Evolutionary conservation across 257 asterid species (phyloP).

Genomic region (Gardenia jasminoides): DNA sequence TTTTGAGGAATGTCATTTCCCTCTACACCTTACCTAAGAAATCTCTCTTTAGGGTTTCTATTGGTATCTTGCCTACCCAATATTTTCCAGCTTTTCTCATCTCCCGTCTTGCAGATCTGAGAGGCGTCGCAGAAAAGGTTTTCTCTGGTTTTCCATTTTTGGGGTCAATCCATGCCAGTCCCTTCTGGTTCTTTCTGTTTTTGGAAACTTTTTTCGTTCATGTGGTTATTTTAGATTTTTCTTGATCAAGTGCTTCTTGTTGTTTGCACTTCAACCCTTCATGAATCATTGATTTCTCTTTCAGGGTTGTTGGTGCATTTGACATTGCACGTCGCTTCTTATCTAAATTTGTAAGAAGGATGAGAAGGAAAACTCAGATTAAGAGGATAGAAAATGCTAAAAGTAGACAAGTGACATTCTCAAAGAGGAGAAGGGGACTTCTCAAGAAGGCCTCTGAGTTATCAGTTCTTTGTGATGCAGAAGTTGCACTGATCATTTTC

Average conservation of each 20-base stretch:
- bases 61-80: neutral
- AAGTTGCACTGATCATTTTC: slow-evolving; percentile 53
- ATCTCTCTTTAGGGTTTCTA: slow-evolving; percentile 27
- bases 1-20: neutral
- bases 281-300: neutral
- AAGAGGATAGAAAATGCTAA: slow-evolving; percentile 56
- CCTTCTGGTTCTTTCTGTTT: slow-evolving; percentile 22
- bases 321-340: neutral
- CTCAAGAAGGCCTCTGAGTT: slow-evolving; percentile 64
- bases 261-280: neutral
- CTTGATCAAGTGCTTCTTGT: neutral
- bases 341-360: slow-evolving; percentile 27
- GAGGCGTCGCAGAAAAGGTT: slow-evolving; percentile 5
- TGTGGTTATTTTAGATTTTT: neutral
- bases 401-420: slow-evolving; percentile 59
- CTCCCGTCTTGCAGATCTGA: slow-evolving; percentile 40
- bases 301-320: neutral
- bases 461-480: slow-evolving; percentile 66
- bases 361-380: slow-evolving; percentile 58
- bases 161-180: slow-evolving; percentile 19
- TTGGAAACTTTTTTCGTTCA: slow-evolving; percentile 14
- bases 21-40: neutral
- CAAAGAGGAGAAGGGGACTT: slow-evolving; percentile 63
- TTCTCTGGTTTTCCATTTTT: slow-evolving; percentile 17
- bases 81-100: neutral